Base-by-base conservation (phyloP, 805 yeast species). In the Candida lessepsii region DNA sequence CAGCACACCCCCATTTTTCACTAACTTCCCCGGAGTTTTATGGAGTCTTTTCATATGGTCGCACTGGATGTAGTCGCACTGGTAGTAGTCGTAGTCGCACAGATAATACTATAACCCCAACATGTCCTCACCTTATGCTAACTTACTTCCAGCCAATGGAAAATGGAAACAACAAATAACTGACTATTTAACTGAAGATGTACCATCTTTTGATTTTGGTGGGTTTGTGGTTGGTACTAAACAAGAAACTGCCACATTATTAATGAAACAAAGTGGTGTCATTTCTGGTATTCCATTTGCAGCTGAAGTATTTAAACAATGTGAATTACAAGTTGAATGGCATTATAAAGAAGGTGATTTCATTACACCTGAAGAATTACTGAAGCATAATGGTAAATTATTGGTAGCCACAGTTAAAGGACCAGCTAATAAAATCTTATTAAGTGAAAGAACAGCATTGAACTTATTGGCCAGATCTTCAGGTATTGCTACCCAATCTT, bases 151-250 rank as follows among this genome's bases (percentile, higher is more conserved):
- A 0, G 63, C 71, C 4, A 78, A 76, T 40, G 95, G 96, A 3
- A 69, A 67, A 36, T 91, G 98, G 98, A 88, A 81, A 56, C 76
- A 75, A 37, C 82, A 81, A 45, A 78, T 91, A 46, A 78, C 88
- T 8, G 71, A 67, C 31, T 90, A 87, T 82, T 67, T 90, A 10
- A 69, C 76, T 4, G 98, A 90, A 55, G 98, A 90, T 53, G 91
- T 86, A 11, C 97, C 98, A 1, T 80, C 95, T 0, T 91, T 91
- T 53, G 98, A 90, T 60, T 85, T 82, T 53, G 98, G 98, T 24
- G 98, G 96, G 2, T 87, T 67, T 53, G 98, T 91, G 2, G 98
- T 91, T n/a, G 97, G 98, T 9, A 73, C 75, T 39, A 81, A 73
- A 31, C 50, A 51, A 3, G 84, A 86, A 53, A 69, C 80, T 2